A percentile compares a stretch with the other conserved stretches of the same genome.
phyloP scores from a whole-genome alignment of 352 stramenopile genomes.

The Pythium coloratum region DNA sequence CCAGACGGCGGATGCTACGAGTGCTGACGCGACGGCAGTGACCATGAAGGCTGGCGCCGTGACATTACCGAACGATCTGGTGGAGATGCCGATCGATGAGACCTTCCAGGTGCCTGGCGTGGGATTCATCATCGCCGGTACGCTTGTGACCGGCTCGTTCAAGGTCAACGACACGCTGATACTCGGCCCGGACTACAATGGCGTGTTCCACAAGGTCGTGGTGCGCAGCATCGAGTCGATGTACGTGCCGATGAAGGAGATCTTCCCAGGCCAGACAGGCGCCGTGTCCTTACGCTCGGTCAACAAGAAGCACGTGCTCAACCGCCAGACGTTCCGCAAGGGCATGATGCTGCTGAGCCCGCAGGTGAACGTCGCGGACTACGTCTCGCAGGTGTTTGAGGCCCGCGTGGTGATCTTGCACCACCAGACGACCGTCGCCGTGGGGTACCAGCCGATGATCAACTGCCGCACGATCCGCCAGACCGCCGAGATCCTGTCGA shows the following conservation, averaged over 20 bases:
- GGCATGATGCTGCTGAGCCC: conserved; percentile 91
- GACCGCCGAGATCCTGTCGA: conserved; percentile 88
- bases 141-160: conserved; percentile 91
- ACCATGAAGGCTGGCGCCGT: not conserved
- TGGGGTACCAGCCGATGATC: conserved; percentile 95
- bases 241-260: conserved; percentile 89
- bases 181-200: conserved; percentile 89
- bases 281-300: conserved; percentile 86
- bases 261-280: conserved; percentile 82
- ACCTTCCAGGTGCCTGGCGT: conserved; percentile 93
- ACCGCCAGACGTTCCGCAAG: conserved; percentile 87
- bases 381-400: conserved; percentile 88
- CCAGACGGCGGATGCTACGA: conserved; percentile 19
- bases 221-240: conserved; percentile 90
- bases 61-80: conserved; percentile 32
- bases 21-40: conserved; percentile 6
- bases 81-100: conserved; percentile 89
- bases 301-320: conserved; percentile 88
- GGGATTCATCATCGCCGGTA: conserved; percentile 93
- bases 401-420: conserved; percentile 94
- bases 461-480: conserved; percentile 93
- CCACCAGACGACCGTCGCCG: conserved; percentile 93
- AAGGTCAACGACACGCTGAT: conserved; percentile 87
- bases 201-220: conserved; percentile 83
- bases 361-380: conserved; percentile 72